These are phyloP conservation scores for Talaromyces borbonicus DNA, from an alignment of 495 filamentous ascomycete genomes.

Conservation along the genomic window DNA sequence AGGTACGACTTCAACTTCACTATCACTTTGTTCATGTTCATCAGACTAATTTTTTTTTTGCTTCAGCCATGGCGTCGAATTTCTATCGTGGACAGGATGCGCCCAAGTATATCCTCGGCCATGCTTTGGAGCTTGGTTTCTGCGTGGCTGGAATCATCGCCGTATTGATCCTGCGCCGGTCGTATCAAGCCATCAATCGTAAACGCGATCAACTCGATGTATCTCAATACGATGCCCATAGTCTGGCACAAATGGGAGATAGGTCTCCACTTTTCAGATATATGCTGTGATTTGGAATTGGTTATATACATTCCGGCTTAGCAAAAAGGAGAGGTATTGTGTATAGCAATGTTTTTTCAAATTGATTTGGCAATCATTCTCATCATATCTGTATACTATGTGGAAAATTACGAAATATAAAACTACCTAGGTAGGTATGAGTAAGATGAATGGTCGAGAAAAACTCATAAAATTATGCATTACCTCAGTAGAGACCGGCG, in stretches of 20 bases:
- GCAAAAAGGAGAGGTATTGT: neutral
- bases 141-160: conserved; percentile 52
- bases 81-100: conserved; percentile 60
- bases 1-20: conserved; percentile 12
- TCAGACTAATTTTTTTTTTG: conserved; percentile 5
- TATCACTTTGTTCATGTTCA: neutral
- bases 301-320: neutral
- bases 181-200: conserved; percentile 52
- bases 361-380: too few relatives aligned
- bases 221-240: conserved; percentile 29
- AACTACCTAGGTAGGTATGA: too few relatives aligned
- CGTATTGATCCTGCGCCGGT: conserved; percentile 38
- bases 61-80: conserved; percentile 58
- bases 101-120: conserved; percentile 58
- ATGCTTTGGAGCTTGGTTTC: conserved; percentile 60
- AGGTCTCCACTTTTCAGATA: conserved; percentile 57
- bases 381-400: too few relatives aligned
- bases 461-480: too few relatives aligned
- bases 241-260: conserved; percentile 54
- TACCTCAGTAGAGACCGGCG: too few relatives aligned
- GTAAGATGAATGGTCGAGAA: too few relatives aligned
- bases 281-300: conserved; percentile 23
- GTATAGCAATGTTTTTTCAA: too few relatives aligned
- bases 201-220: conserved; percentile 44
- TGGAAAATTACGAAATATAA: too few relatives aligned